phyloP scores from a whole-genome alignment of 1,284 basidiomycete species.

The Anthracocystis walkeri region DNA sequence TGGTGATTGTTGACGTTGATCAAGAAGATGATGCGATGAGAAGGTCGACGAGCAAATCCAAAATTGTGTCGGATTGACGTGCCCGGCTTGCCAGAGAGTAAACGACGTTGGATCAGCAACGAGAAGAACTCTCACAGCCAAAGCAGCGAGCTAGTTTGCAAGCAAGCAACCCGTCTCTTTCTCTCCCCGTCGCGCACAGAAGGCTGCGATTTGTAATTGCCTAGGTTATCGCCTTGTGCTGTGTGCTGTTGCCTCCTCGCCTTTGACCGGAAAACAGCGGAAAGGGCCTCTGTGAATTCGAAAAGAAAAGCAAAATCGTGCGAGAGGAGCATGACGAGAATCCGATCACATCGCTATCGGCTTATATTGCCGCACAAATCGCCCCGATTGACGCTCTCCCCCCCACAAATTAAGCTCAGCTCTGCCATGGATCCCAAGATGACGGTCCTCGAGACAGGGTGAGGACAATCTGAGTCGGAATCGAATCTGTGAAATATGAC shows the following conservation, averaged over 20 bases:
- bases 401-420: background rate
- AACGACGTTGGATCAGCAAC: background rate
- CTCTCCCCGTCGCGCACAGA: background rate
- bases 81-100: background rate
- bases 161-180: too few species aligned
- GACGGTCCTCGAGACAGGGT: too few species aligned
- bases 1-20: slow-evolving; percentile 5
- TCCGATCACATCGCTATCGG: slow-evolving; percentile 31
- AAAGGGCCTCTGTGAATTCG: background rate
- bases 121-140: slow-evolving; percentile 6
- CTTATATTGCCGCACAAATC: background rate
- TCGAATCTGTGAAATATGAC: background rate
- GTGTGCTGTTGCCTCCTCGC: background rate
- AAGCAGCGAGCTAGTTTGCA: background rate
- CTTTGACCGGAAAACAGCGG: slow-evolving; percentile 29
- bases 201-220: slow-evolving; percentile 35
- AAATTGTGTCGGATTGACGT: slow-evolving; percentile 17
- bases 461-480: background rate
- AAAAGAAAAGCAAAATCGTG: background rate
- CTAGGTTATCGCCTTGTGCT: background rate
- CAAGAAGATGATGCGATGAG: slow-evolving; percentile 2
- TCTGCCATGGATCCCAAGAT: background rate
- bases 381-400: background rate
- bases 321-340: slow-evolving; percentile 12
- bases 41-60: slow-evolving; percentile 14